Conservation (phyloP, 257 asterid genomes). For the Solanum chmielewskii region DNA sequence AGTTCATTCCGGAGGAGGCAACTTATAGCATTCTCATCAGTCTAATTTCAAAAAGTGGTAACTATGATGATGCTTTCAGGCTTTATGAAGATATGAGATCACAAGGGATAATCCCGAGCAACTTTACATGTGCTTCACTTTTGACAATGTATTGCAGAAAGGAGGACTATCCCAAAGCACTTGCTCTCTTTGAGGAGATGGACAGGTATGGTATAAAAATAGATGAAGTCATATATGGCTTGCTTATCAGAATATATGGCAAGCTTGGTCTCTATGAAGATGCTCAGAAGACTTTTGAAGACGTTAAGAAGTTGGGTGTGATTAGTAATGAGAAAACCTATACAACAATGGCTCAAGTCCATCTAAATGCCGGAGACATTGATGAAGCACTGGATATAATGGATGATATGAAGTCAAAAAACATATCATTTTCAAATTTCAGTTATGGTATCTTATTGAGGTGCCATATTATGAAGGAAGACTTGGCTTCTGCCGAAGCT, state of each 20-base stretch:
- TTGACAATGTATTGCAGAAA: conserved; percentile 58
- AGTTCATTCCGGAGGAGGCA: conserved; percentile 83
- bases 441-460: conserved; percentile 47
- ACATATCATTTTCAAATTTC: conserved; percentile 51
- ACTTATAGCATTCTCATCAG: conserved; percentile 82
- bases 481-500: conserved; percentile 65
- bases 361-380: conserved; percentile 48
- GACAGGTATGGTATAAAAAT: conserved; percentile 45
- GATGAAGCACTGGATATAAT: conserved; percentile 65
- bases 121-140: conserved; percentile 92
- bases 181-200: conserved; percentile 83
- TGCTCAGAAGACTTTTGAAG: conserved; percentile 65
- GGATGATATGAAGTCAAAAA: conserved; percentile 58
- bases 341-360: conserved; percentile 91
- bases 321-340: conserved; percentile 64
- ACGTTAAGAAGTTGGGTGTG: conserved; percentile 46
- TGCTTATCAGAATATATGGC: conserved; percentile 89
- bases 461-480: conserved; percentile 54
- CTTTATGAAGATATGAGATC: conserved; percentile 87
- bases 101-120: conserved; percentile 59
- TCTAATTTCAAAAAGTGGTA: conserved; percentile 42
- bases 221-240: conserved; percentile 89
- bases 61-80: conserved; percentile 36
- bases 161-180: conserved; percentile 76
- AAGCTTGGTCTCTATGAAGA: conserved; percentile 90